phyloP scores from a whole-genome alignment of 208 protist genomes.

The Trypanosoma melophagium region DNA sequence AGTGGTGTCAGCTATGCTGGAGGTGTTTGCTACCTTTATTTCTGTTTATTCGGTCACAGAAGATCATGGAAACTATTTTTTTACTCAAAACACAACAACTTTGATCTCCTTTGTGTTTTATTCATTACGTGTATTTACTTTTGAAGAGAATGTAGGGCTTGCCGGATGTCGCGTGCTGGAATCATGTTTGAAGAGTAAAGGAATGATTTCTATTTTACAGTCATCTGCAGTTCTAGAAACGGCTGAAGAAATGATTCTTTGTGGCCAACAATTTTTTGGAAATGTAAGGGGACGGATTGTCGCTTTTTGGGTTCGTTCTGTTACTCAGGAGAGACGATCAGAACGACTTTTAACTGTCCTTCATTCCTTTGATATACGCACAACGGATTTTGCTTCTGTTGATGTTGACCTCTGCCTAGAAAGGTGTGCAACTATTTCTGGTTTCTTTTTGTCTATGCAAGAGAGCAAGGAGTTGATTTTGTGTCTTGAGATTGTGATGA shows the following conservation, averaged over 20 bases:
- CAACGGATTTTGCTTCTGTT: slow-evolving; percentile 15
- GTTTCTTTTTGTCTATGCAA: slow-evolving; percentile 19
- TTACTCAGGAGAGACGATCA: slow-evolving; percentile 4
- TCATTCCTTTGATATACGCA: slow-evolving; percentile 15
- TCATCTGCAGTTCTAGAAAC: slow-evolving; percentile 9
- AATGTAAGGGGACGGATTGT: slow-evolving; percentile 19
- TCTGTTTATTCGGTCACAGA: slow-evolving; percentile 52
- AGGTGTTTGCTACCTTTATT: slow-evolving; percentile 54
- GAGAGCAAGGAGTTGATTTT: slow-evolving; percentile 1
- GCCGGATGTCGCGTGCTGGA: slow-evolving; percentile 59
- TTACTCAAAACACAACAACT: slow-evolving; percentile 33
- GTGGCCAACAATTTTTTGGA: slow-evolving; percentile 20
- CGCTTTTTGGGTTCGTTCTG: slow-evolving; percentile 26
- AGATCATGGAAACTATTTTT: slow-evolving; percentile 32
- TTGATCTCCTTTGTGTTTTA: slow-evolving; percentile 49
- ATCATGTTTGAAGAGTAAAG: slow-evolving; percentile 45
- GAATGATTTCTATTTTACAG: slow-evolving; percentile 9
- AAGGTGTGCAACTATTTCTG: slow-evolving; percentile 17
- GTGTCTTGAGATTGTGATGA: slow-evolving; percentile 14
- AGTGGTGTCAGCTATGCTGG: slow-evolving; percentile 57
- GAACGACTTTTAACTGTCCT: slow-evolving; percentile 7
- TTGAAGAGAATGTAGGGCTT: slow-evolving; percentile 53
- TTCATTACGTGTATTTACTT: slow-evolving; percentile 41
- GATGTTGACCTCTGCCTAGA: slow-evolving; percentile 29
- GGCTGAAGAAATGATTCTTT: slow-evolving; percentile 19